These are phyloP conservation scores for Silene coronaria DNA, from an alignment of 179 eudicot genomes.

Conservation along the genomic window DNA sequence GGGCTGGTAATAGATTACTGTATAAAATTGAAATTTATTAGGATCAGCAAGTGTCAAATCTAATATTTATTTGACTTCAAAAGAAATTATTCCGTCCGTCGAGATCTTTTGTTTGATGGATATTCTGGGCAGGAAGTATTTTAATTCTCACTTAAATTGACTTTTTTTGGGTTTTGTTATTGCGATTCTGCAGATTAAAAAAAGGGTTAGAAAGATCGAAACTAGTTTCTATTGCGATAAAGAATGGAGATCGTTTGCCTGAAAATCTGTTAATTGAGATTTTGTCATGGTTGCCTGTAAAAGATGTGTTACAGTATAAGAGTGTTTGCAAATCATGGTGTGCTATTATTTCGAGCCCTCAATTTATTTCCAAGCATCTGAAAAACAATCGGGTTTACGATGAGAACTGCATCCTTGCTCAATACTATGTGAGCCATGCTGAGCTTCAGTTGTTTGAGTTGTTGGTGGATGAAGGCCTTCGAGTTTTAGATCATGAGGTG, in stretches of 20 bases:
- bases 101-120: not conserved
- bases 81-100: not conserved
- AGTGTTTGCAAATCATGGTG: slow-evolving; percentile 20
- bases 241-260: slow-evolving; percentile 17
- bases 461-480: slow-evolving; percentile 18
- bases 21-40: not conserved
- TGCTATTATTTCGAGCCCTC: slow-evolving; percentile 13
- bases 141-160: not conserved
- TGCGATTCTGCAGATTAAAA: slow-evolving; percentile 4
- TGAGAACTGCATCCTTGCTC: slow-evolving; percentile 14
- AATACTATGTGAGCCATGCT: slow-evolving; percentile 7
- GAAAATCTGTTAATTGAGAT: slow-evolving; percentile 17
- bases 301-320: slow-evolving; percentile 18
- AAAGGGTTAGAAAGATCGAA: not conserved
- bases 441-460: slow-evolving; percentile 18
- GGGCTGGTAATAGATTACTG: not conserved
- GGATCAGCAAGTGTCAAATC: too few species aligned
- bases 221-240: not conserved
- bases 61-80: not conserved
- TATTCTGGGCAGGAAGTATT: not conserved
- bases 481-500: slow-evolving; percentile 1
- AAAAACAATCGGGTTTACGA: slow-evolving; percentile 8
- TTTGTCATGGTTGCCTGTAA: slow-evolving; percentile 21
- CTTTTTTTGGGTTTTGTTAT: not conserved
- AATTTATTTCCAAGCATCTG: slow-evolving; percentile 22